Percentiles rank a stretch among this genome's conserved stretches.
These are phyloP conservation scores for Suhomyces pyralidae DNA, from an alignment of 805 yeast genomes.

Conservation along the genomic window DNA sequence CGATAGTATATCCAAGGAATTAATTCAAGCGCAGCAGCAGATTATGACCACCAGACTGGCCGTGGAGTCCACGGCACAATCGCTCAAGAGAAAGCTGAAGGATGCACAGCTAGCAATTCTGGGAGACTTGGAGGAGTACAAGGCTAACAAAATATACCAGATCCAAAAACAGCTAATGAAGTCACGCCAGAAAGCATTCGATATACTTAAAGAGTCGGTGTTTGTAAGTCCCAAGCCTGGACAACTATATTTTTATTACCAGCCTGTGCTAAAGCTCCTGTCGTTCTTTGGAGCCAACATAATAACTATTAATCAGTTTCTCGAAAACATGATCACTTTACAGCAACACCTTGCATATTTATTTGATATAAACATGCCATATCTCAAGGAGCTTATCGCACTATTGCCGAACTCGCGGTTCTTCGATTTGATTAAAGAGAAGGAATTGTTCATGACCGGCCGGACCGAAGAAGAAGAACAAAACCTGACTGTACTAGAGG, in stretches of 20 bases:
- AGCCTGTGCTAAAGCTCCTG: conserved; percentile 25
- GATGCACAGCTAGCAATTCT: background rate
- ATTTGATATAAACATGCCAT: conserved; percentile 16
- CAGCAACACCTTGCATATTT: conserved; percentile 14
- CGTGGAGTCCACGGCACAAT: background rate
- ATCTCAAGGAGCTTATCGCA: conserved; percentile 14
- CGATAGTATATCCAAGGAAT: background rate
- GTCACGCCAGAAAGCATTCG: conserved; percentile 21
- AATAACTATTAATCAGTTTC: conserved; percentile 17
- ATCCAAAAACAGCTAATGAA: conserved; percentile 25
- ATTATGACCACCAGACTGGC: background rate
- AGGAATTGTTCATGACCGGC: conserved; percentile 27
- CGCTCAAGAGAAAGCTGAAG: background rate
- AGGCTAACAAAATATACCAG: conserved; percentile 13
- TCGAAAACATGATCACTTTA: conserved; percentile 20
- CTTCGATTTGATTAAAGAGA: conserved; percentile 30
- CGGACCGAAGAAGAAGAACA: conserved; percentile 10
- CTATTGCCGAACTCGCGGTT: conserved; percentile 22
- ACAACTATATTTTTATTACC: conserved; percentile 18
- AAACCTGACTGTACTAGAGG: conserved; percentile 4
- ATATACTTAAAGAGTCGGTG: conserved; percentile 23
- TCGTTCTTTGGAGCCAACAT: conserved; percentile 27
- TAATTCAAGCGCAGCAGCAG: background rate
- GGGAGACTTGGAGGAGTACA: background rate
- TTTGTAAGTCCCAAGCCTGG: conserved; percentile 12